phyloP scores from a whole-genome alignment of 306 rosid genomes.

The Lablab purpureus region DNA sequence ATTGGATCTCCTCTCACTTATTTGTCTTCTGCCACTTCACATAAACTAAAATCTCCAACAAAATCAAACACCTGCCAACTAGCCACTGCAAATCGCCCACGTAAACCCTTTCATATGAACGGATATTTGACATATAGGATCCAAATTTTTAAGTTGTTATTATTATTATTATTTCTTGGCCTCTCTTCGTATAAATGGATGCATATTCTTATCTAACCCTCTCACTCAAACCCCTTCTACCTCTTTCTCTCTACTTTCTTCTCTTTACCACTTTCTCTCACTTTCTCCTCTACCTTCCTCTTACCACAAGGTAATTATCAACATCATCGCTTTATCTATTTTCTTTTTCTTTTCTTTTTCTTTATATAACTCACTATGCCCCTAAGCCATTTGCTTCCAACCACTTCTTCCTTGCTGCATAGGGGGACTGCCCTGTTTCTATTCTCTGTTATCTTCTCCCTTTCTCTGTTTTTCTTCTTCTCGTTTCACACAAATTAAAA shows the following conservation, averaged over 20 bases:
- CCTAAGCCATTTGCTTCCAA: slow-evolving; percentile 11
- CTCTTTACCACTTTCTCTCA: slow-evolving; percentile 17
- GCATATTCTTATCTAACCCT: slow-evolving; percentile 77
- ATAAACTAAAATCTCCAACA: background rate
- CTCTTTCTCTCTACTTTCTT: slow-evolving; percentile 30
- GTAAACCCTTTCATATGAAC: background rate
- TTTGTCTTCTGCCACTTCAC: background rate
- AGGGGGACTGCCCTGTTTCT: background rate
- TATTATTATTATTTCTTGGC: slow-evolving; percentile 9
- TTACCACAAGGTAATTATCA: slow-evolving; percentile 52
- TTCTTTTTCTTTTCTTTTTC: background rate
- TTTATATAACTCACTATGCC: slow-evolving; percentile 36
- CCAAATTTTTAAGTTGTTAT: slow-evolving; percentile 21
- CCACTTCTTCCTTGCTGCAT: slow-evolving; percentile 29
- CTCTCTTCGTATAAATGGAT: slow-evolving; percentile 43
- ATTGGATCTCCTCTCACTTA: background rate
- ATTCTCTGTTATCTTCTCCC: slow-evolving; percentile 27
- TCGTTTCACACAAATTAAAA: slow-evolving; percentile 12
- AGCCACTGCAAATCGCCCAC: slow-evolving; percentile 38
- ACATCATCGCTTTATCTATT: slow-evolving; percentile 44
- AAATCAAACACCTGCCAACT: background rate
- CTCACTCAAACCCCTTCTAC: slow-evolving; percentile 60
- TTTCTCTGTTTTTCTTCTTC: background rate
- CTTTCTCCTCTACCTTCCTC: slow-evolving; percentile 52
- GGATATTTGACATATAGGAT: slow-evolving; percentile 32